Evolutionary conservation across 1,284 basidiomycete genomes (phyloP), one percentile per base, ranked within the genome.

Genomic region (Pseudozyma hubeiensis): DNA sequence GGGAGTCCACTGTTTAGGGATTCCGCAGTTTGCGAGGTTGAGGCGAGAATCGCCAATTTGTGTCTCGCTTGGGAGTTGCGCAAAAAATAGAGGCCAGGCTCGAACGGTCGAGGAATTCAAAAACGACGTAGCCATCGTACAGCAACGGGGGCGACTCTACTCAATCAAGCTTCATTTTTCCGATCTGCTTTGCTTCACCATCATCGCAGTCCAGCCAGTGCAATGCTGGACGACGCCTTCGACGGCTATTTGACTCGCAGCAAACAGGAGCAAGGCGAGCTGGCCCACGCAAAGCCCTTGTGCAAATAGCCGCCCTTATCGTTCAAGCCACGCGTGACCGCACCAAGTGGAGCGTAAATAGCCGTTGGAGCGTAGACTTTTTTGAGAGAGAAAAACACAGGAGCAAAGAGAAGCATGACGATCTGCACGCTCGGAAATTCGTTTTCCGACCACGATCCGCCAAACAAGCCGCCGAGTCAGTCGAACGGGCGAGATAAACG

Each of bases 321-420:
- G 24, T 24, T 24, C 24, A 24, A 24, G 24, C 24, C 24, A 24
- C 40, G 40, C 40, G 7, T 41, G 11, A 41, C 16, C 5, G 6
- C 19, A 9, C 19, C n/a, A 62, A 34, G 65, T 68, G 65, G 65
- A 68, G 65, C 65, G 65, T 55, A 41, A 46, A 55, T 68, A 68
- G 37, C 66, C 66, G 66, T 33, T 14, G 52, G 35, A 16, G 14
- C 39, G 16, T 13, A 24, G 43, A 8, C 43, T 37, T 37, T 10
- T 37, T 8, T 14, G 35, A 37, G 35, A 37, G 9, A 8, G 5
- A 37, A 37, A 37, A 37, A 37, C 8, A 37, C 8, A 37, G 5
- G 14, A 37, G 14, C 24, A 7, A 11, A 34, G 4, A 7, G 17
- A 35, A 41, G 41, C 7, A 40, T 47, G 46, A 47, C 44, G 24